Evolutionary conservation across 371 early-diverging fungal species (phyloP).

Genomic region (Dichotomocladium elegans): DNA sequence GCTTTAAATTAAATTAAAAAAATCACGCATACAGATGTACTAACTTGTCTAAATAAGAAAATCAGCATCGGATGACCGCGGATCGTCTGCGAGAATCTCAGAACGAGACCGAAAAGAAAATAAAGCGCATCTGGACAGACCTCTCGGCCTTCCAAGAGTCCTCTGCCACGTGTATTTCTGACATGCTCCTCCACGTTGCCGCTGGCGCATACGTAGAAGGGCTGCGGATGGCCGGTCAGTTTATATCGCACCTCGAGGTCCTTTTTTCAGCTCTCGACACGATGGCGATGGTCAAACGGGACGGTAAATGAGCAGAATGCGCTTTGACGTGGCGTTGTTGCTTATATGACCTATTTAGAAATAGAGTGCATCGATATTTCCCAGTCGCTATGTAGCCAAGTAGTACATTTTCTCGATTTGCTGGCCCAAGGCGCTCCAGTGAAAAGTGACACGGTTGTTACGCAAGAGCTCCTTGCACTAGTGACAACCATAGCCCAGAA

Average conservation of each 20-base stretch:
- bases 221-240: constrained; percentile 83
- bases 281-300: constrained; percentile 17
- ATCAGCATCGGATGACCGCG: too few species aligned
- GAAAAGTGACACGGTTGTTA: constrained; percentile 34
- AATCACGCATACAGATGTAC: too few species aligned
- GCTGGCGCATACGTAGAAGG: constrained; percentile 78
- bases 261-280: constrained; percentile 83
- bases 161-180: constrained; percentile 93
- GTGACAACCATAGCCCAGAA: constrained; percentile 71
- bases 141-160: constrained; percentile 94
- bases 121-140: constrained; percentile 85
- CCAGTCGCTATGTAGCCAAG: background rate
- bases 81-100: constrained; percentile 42
- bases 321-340: background rate
- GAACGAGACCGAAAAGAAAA: constrained; percentile 64
- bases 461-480: constrained; percentile 82
- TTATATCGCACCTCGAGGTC: constrained; percentile 88
- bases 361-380: background rate
- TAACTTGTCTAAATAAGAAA: too few species aligned
- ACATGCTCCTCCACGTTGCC: constrained; percentile 92
- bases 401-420: background rate
- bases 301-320: background rate
- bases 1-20: too few species aligned
- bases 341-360: background rate
- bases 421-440: background rate